Evolutionary conservation across 345 rosid genomes (phyloP), one percentile per base, ranked within the genome.

Genomic region (Abelmoschus esculentus): DNA sequence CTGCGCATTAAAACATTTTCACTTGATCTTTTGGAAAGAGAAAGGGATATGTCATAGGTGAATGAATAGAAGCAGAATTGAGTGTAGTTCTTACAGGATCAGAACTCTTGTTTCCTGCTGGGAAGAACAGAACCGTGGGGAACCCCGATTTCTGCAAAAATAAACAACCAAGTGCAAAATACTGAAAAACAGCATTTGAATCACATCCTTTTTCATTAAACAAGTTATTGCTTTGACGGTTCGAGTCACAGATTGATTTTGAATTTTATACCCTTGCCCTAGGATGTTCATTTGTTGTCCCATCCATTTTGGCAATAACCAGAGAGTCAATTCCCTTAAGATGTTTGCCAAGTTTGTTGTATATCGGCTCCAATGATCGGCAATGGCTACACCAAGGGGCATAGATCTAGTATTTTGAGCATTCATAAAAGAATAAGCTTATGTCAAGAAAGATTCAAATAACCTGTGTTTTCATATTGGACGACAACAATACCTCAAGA

Each of bases 381-480:
- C 99, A 91, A 83, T 95, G 99, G 64, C 98, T 97, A 73, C 99
- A 95, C 98, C 97, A 90, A 58, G 99, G 97, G 66, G 99, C 96
- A 76, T 95, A 84, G 61, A 95, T 87, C 98, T 95, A 79, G 73
- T 31, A 76, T 34, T 61, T 32, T 42, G 66, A 54, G 67, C 55
- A 62, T 17, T 5, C 42, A 70, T 5, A 34, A 28, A 26, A 32
- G 34, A 73, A 34, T 70, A 38, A 74, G 29, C 66, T 17, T n/a
- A 55, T n/a, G 19, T 55, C 28, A 68, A 19, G 67, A 73, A 9
- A 71, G 11, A 49, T 38, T 18, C 13, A 42, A 52, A 38, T 53
- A 15, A 69, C 26, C 13, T 50, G 44, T 49, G 59, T 49, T 13
- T 49, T n/a, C 19, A 47, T 52, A 44, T 57, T 7, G 12, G 22